Conservation (phyloP, 129 eudicot species). For the Chrysanthemum lavandulifolium region DNA sequence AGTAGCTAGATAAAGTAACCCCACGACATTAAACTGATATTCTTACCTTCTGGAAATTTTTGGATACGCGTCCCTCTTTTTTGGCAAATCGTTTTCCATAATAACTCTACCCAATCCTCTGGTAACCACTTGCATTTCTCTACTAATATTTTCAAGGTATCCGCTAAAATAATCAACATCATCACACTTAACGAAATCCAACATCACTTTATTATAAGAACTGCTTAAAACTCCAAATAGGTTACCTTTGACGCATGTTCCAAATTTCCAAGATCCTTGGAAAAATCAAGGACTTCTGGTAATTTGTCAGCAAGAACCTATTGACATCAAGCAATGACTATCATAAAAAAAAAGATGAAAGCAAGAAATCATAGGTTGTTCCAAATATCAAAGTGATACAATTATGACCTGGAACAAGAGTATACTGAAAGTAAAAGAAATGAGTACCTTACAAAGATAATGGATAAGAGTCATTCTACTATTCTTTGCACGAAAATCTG, state of each 20-base stretch:
- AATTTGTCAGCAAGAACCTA: conserved; percentile 84
- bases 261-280: conserved; percentile 76
- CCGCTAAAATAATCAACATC: conserved; percentile 32
- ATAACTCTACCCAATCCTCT: conserved; percentile 79
- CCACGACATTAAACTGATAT: background rate
- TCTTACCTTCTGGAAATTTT: conserved; percentile 57
- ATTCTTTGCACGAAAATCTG: conserved; percentile 88
- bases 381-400: background rate
- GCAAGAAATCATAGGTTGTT: background rate
- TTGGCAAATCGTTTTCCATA: conserved; percentile 71
- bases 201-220: background rate
- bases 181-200: conserved; percentile 15
- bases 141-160: conserved; percentile 70
- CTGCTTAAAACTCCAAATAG: conserved; percentile 6
- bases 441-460: conserved; percentile 88
- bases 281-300: conserved; percentile 88
- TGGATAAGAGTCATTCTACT: conserved; percentile 95
- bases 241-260: conserved; percentile 82
- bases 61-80: conserved; percentile 78
- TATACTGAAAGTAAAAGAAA: conserved; percentile 11
- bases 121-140: conserved; percentile 90
- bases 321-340: conserved; percentile 10
- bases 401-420: conserved; percentile 6
- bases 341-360: conserved; percentile 10
- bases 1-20: background rate